A percentile compares a stretch with the other conserved stretches of the same genome.
Conservation (phyloP, 2,329 filamentous ascomycete genomes). For the Neoscytalidium dimidiatum region DNA sequence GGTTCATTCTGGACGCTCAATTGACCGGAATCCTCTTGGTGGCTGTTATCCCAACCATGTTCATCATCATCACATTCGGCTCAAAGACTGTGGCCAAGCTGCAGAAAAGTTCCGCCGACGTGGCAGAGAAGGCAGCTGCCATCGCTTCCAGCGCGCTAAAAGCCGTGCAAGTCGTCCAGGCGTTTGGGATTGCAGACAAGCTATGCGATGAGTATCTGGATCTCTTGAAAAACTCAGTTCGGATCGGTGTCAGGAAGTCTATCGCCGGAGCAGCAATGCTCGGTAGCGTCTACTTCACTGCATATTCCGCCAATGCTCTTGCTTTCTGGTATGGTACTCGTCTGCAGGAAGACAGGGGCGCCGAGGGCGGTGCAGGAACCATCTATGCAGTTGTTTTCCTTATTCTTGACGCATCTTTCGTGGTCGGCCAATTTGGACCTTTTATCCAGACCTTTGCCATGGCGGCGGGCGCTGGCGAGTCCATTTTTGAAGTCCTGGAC, state of each 20-base stretch:
- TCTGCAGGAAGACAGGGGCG: conserved; percentile 26
- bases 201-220: conserved; percentile 41
- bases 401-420: conserved; percentile 64
- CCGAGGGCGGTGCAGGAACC: conserved; percentile 47
- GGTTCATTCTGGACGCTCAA: conserved; percentile 46
- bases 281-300: conserved; percentile 47
- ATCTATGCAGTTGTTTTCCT: conserved; percentile 67
- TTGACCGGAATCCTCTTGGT: conserved; percentile 46
- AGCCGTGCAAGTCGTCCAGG: conserved; percentile 51
- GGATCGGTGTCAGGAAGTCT: conserved; percentile 43
- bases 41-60: conserved; percentile 53
- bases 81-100: conserved; percentile 44
- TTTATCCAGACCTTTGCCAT: conserved; percentile 58
- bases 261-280: conserved; percentile 44
- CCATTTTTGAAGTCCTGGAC: conserved; percentile 48
- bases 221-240: conserved; percentile 36
- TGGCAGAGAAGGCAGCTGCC: conserved; percentile 45
- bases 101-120: conserved; percentile 39
- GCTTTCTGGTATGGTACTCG: conserved; percentile 47
- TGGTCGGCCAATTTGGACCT: conserved; percentile 64
- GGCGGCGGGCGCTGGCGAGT: conserved; percentile 54
- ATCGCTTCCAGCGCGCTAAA: conserved; percentile 49
- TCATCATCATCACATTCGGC: conserved; percentile 44
- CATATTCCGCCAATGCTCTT: conserved; percentile 48
- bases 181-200: conserved; percentile 46